A percentile compares a stretch with the other conserved stretches of the same genome.
Conservation (phyloP, 139 green algal species). For the Coccomyxa sp. region DNA sequence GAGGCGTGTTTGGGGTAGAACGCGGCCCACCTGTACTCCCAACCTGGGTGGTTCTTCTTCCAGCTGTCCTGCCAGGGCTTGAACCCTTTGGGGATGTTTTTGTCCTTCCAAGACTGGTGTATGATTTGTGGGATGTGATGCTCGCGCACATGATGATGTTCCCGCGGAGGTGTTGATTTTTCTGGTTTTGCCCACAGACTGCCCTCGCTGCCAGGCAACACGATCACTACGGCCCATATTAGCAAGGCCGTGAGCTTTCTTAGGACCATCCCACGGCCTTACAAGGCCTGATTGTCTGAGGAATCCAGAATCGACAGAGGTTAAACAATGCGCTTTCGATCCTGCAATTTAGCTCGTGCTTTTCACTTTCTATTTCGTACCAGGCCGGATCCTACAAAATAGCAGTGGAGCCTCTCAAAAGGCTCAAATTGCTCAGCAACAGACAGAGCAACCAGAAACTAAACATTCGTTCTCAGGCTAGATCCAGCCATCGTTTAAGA, state of each 20-base stretch:
- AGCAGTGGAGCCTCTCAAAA: too few species aligned
- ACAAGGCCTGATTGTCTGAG: neutral
- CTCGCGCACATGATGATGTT: neutral
- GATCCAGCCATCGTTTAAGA: too few species aligned
- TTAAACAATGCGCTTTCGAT: too few species aligned
- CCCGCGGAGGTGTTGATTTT: neutral
- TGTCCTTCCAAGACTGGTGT: conserved; percentile 36
- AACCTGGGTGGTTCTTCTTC: conserved; percentile 19
- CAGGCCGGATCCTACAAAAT: too few species aligned
- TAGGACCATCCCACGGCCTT: neutral
- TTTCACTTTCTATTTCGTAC: too few species aligned
- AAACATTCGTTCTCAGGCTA: too few species aligned
- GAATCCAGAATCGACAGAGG: too few species aligned
- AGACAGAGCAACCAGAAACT: too few species aligned
- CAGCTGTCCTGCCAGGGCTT: conserved; percentile 21
- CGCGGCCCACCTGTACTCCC: conserved; percentile 18
- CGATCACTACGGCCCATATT: neutral
- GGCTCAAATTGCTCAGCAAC: too few species aligned
- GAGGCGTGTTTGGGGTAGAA: neutral
- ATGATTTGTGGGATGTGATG: conserved; percentile 19
- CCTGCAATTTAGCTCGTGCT: too few species aligned
- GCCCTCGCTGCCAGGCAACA: neutral
- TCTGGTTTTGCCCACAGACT: neutral
- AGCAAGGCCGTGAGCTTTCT: neutral
- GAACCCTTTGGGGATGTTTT: conserved; percentile 21